Base-by-base conservation (phyloP, 345 rosid species). In the Abelmoschus esculentus region DNA sequence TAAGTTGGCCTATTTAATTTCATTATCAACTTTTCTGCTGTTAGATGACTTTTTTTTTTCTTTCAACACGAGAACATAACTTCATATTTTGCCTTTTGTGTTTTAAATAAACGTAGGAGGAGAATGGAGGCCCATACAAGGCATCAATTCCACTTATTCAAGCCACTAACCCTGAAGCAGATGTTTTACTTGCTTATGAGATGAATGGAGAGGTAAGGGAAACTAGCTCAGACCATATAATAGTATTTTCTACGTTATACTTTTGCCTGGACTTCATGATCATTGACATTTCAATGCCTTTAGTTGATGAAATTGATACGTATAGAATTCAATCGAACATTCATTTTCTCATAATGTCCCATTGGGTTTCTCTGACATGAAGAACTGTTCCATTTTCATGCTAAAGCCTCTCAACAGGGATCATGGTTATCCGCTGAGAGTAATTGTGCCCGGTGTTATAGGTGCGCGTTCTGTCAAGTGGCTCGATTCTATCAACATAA, bases 391-490 rank as follows among this genome's bases (percentile, higher is more conserved):
- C 64, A 40, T 71, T 65, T 19, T 73, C 29, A 46, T 74, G 74
- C 70, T 44, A 60, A 80, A 91, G 99, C 76, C 89, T 76, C 86
- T 95, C 71, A 91, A 86, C 85, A 82, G 96, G 82, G 98, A 95
- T 81, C 99, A 95, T 34, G 99, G 98, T 13, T 91, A 82, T 69
- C 99, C 99, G 7, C 59, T 95, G 67, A 81, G 99, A 73, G 92
- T 80, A 79, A 72, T 95, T 75, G 99, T 91, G 70, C 99, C 99
- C 1, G 99, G 99, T 84, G 89, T 90, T 66, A 95, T 95, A 64
- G 99, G 93, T 74, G 98, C 98, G 38, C 96, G 99, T 78, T 95
- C 99, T 3, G 99, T 95, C 76, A 95, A 95, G 80, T 95, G 99
- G 99, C 78, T 95, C 79, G 97, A 91, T 72, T 80, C 89, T 70